Evolutionary conservation across 768 basidiomycete genomes (phyloP), one percentile per base, ranked within the genome.

Genomic region (Kwoniella dendrophila): DNA sequence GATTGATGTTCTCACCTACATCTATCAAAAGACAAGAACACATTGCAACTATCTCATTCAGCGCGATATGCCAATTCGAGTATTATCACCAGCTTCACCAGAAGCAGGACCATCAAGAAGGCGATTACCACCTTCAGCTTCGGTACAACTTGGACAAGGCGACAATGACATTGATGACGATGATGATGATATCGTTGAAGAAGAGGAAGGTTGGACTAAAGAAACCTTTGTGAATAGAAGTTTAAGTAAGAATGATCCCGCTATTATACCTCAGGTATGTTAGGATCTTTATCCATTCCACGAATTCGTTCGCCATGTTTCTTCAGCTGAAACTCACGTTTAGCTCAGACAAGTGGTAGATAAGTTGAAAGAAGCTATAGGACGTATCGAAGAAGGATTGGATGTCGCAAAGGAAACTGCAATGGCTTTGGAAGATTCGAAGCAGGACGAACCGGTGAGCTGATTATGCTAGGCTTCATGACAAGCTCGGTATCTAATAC

Each of bases 131-230:
- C 2, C 43, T 40, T 36, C 33, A 20, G 16, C 47, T 10, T 49
- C 36, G 33, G 22, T 51, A 14, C 29, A 27, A 16, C 2, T 49
- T 1, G 53, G n/a, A n/a, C n/a, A n/a, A n/a, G n/a, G n/a, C n/a
- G n/a, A n/a, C n/a, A n/a, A n/a, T n/a, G n/a, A n/a, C n/a, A n/a
- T 45, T n/a, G 51, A 26, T 24, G 53, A 48, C 2, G 54, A 36
- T 2, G 55, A 41, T n/a, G 56, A 43, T 3, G 66, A 67, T 18
- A 55, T 51, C 38, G 29, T 51, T 11, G 50, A 59, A n/a, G 59
- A 66, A 40, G 70, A 57, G 44, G 59, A 60, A 41, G 66, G 62
- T 40, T 75, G 73, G 73, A 75, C 71, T 4, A 61, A 45, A 43
- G 63, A 62, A 1, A 67, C 68, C 7, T 75, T 70, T 36, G 36